phyloP scores from a whole-genome alignment of 2,329 filamentous ascomycete genomes.

The Chrysoporthe cubensis region DNA sequence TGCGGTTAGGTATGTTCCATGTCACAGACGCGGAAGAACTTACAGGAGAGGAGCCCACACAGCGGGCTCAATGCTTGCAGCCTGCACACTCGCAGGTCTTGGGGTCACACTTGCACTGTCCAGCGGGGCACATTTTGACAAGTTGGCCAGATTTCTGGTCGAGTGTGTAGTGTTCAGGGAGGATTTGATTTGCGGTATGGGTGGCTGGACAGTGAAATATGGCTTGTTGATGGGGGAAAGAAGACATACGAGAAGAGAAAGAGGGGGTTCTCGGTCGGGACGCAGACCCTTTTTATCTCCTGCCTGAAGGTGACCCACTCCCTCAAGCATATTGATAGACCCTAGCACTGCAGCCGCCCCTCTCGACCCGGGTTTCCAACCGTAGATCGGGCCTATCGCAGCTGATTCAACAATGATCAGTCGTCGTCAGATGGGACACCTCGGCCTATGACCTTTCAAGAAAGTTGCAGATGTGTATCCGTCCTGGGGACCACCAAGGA shows the following conservation, averaged over 20 bases:
- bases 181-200: background rate
- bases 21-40: background rate
- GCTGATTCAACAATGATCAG: background rate
- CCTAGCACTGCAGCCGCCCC: background rate
- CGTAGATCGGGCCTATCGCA: conserved; percentile 2
- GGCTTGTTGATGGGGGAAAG: background rate
- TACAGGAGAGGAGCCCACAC: background rate
- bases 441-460: background rate
- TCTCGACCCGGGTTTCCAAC: background rate
- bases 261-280: background rate
- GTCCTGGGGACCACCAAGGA: background rate
- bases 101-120: conserved; percentile 14
- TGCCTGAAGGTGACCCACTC: background rate
- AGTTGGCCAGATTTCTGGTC: background rate
- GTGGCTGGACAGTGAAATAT: background rate
- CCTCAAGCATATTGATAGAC: background rate
- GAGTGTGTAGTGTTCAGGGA: background rate
- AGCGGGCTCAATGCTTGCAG: conserved; percentile 7
- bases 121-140: conserved; percentile 14
- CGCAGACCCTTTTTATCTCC: background rate
- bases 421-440: background rate
- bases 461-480: background rate
- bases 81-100: conserved; percentile 13
- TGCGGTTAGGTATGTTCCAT: background rate
- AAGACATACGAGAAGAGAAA: background rate